phyloP scores from a whole-genome alignment of 768 basidiomycete genomes.

The Serendipita sp. region DNA sequence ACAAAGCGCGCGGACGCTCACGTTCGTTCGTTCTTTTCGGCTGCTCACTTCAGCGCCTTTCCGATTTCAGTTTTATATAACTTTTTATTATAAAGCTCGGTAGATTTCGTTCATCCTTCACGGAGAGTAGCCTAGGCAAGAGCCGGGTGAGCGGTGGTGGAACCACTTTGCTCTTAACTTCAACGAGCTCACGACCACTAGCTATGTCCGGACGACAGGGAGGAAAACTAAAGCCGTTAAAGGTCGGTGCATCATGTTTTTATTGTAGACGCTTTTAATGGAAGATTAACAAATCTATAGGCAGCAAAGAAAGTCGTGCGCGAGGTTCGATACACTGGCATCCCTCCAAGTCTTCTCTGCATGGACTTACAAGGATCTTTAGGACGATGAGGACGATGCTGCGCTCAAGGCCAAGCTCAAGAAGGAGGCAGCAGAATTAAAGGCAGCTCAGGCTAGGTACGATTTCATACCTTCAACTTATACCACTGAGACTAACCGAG shows the following conservation, averaged over 20 bases:
- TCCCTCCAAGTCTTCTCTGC: too few species aligned
- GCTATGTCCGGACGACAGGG: conserved; percentile 2
- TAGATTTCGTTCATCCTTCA: too few species aligned
- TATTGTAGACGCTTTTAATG: background rate
- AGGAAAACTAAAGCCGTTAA: conserved; percentile 5
- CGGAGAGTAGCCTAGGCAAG: too few species aligned
- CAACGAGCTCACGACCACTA: too few species aligned
- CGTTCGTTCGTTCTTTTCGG: too few species aligned
- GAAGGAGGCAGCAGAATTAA: conserved; percentile 2
- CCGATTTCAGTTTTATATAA: too few species aligned
- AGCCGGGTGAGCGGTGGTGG: too few species aligned
- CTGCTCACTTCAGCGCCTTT: too few species aligned
- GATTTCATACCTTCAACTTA: background rate
- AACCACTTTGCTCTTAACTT: too few species aligned
- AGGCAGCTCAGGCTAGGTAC: background rate
- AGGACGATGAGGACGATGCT: background rate
- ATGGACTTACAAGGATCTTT: background rate
- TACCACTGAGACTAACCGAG: background rate
- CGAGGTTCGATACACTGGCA: background rate
- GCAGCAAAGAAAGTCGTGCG: background rate
- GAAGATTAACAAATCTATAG: background rate
- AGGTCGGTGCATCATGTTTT: background rate
- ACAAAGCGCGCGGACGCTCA: too few species aligned
- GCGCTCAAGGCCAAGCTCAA: conserved; percentile 3
- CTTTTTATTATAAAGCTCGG: too few species aligned